Evolutionary conservation across 495 filamentous ascomycete species (phyloP).

Genomic region (Penicillium dipodomyicola): DNA sequence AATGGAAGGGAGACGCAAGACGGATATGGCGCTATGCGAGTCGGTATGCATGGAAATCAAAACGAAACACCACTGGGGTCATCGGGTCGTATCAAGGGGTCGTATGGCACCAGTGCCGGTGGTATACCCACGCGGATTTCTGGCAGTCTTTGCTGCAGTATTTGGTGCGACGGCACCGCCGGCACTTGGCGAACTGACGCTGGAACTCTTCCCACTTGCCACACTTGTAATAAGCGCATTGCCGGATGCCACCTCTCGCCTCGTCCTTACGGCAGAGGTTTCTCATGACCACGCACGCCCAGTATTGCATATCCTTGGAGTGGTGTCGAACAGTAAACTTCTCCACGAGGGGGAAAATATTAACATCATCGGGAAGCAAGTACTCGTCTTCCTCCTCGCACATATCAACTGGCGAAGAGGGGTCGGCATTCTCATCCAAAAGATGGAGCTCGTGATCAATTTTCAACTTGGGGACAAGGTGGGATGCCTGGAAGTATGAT

Average conservation of each 20-base stretch:
- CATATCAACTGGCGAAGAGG: conserved; percentile 44
- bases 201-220: conserved; percentile 97
- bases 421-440: conserved; percentile 62
- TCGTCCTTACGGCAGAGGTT: conserved; percentile 99
- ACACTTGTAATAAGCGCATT: conserved; percentile 96
- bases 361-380: conserved; percentile 86
- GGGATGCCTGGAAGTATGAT: conserved; percentile 90
- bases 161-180: conserved; percentile 92
- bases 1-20: conserved; percentile 27
- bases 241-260: conserved; percentile 84
- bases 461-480: conserved; percentile 88
- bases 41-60: conserved; percentile 45
- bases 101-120: conserved; percentile 92
- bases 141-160: conserved; percentile 99
- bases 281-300: conserved; percentile 97
- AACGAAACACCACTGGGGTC: conserved; percentile 27
- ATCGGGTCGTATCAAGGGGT: conserved; percentile 53
- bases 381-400: conserved; percentile 83
- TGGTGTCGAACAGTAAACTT: conserved; percentile 96
- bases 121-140: conserved; percentile 97
- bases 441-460: conserved; percentile 80
- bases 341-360: conserved; percentile 97
- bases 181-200: conserved; percentile 95
- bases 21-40: conserved; percentile 47
- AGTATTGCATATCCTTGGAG: conserved; percentile 97